Conservation (phyloP, 148 eudicot species). For the Camellia japonica region DNA sequence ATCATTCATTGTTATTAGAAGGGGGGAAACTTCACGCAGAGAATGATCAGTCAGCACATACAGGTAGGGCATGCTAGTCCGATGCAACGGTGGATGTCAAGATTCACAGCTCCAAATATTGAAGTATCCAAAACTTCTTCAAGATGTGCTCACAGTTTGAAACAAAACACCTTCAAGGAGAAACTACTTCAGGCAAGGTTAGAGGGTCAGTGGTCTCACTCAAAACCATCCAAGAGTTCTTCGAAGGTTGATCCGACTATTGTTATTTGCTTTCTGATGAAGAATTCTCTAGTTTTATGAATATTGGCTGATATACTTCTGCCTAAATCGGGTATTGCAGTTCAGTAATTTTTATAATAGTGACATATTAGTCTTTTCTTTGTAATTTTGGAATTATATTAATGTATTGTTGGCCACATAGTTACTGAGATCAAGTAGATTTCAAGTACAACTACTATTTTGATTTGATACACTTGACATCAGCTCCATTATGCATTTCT, state of each 20-base stretch:
- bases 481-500: neutral
- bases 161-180: constrained; percentile 67
- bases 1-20: constrained; percentile 44
- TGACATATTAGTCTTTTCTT: neutral
- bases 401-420: neutral
- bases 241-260: neutral
- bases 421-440: constrained; percentile 3
- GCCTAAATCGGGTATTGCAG: neutral
- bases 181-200: constrained; percentile 80
- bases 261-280: neutral
- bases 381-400: neutral
- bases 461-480: neutral
- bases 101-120: constrained; percentile 31
- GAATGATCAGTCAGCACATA: constrained; percentile 31
- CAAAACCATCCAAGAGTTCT: constrained; percentile 37
- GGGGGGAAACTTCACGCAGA: constrained; percentile 41
- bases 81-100: constrained; percentile 60
- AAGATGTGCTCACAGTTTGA: constrained; percentile 28
- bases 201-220: constrained; percentile 49
- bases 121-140: constrained; percentile 48
- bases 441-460: neutral
- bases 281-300: constrained; percentile 1
- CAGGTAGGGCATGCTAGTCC: constrained; percentile 44
- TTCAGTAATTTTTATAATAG: neutral
- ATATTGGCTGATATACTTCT: constrained; percentile 6